A percentile compares a stretch with the other conserved stretches of the same genome.
Conservation (phyloP, 768 basidiomycete species). For the Leucosporidium yakuticum region DNA sequence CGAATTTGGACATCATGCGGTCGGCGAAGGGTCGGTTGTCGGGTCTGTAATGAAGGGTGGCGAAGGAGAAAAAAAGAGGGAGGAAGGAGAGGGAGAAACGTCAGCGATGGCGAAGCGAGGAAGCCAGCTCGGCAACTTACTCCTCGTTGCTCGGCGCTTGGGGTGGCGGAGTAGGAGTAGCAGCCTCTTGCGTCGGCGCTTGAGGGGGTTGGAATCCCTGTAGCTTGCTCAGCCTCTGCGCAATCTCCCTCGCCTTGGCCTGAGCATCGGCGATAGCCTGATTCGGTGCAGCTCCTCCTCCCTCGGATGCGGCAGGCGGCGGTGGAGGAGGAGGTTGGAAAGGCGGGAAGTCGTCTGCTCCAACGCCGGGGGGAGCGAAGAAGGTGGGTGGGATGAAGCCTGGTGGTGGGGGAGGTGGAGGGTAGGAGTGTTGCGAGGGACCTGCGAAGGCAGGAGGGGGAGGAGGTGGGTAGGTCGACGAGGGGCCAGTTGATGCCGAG, state of each 20-base stretch:
- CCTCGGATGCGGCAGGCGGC: not conserved
- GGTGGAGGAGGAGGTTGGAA: not conserved
- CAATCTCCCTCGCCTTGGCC: slow-evolving; percentile 32
- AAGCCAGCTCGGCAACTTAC: not conserved
- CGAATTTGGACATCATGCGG: slow-evolving; percentile 92
- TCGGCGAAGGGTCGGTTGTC: slow-evolving; percentile 61
- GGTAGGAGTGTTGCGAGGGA: not conserved
- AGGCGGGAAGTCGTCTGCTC: not conserved
- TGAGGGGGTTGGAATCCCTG: slow-evolving; percentile 4
- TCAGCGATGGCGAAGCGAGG: not conserved
- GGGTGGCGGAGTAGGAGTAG: too few relatives aligned
- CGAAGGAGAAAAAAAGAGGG: not conserved
- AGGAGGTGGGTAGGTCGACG: not conserved
- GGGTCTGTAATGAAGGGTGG: slow-evolving; percentile 7
- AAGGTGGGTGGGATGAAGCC: slow-evolving; percentile 17
- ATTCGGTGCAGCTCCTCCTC: not conserved
- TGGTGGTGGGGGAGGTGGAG: slow-evolving; percentile 16
- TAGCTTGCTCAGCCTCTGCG: slow-evolving; percentile 28
- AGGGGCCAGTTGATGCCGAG: not conserved
- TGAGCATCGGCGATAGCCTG: slow-evolving; percentile 23
- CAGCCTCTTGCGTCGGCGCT: not conserved
- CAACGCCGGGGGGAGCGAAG: not conserved
- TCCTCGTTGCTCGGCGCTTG: not conserved
- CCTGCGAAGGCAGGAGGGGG: not conserved
- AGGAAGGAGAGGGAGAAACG: too few relatives aligned